Evolutionary conservation across 2,329 filamentous ascomycete genomes (phyloP), one percentile per base, ranked within the genome.

Genomic region (Coniochaeta ligniaria): DNA sequence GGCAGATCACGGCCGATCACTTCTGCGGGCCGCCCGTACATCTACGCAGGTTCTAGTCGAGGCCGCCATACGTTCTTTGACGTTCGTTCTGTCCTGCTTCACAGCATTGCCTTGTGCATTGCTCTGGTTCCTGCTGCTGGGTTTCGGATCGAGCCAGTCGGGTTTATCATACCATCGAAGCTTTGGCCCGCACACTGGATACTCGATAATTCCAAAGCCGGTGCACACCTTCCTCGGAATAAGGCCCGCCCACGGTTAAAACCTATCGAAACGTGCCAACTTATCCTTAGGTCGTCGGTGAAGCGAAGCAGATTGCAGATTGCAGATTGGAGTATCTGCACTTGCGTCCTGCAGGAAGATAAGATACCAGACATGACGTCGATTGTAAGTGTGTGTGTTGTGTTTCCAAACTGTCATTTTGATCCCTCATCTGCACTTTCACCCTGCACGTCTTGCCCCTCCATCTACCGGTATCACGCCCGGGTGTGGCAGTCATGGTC

Each of bases 351-450:
- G 47, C 47, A 52, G 22, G 24, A 31, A 22, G 62, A 65, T 63
- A 64, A 65, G 60, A 63, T 22, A 35, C n/a, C 59, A 59, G 62
- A 36, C 65, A 69, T 69, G 67, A 69, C 67, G 66, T 68, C 65
- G 63, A 69, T 69, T 66, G 67, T 69, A 56, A 69, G 67, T 36
- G 28, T 31, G 5, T 31, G 28, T 68, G 16, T 31, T 56, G 36
- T 38, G 38, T n/a, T 57, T 50, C 54, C 17, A 50, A 28, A n/a
- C 22, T 55, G 20, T 31, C 54, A 14, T 6, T 24, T 20, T 14
- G 20, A 26, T 14, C 28, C 11, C 47, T 26, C 20, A 52, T 52
- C 22, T 26, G 47, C 47, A 52, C 24, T 17, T 52, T 52, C 11
- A 17, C n/a, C 43, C 9, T 47, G 22, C 16, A 24, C 20, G 43